phyloP scores from a whole-genome alignment of 345 rosid species.

The Corymbia maculata region DNA sequence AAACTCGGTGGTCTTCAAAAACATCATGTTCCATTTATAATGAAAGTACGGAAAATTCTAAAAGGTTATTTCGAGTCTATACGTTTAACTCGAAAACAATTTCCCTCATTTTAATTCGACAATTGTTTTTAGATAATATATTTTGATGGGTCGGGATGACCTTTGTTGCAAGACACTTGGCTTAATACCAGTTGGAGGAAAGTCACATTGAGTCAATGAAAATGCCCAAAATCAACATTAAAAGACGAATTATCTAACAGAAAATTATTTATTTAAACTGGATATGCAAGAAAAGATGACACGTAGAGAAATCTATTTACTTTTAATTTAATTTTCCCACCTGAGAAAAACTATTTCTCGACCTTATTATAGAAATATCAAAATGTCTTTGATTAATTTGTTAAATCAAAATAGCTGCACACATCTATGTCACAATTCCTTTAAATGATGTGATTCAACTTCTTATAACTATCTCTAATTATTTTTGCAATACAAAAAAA shows the following conservation, averaged over 20 bases:
- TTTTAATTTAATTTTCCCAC: neutral
- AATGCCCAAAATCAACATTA: accelerated
- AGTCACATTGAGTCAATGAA: neutral
- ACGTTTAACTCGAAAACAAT: too few species aligned
- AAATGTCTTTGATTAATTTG: neutral
- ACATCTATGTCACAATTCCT: neutral
- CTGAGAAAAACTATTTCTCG: neutral
- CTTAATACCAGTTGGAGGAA: neutral
- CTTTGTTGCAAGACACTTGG: neutral
- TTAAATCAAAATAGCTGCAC: neutral
- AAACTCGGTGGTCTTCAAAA: too few species aligned
- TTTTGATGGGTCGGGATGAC: neutral
- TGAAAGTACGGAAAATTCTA: too few species aligned
- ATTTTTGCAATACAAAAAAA: neutral
- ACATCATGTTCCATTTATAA: too few species aligned
- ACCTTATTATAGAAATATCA: neutral
- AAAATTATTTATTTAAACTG: neutral
- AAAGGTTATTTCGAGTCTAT: too few species aligned
- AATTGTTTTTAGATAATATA: neutral
- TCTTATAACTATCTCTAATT: neutral
- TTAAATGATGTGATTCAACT: neutral
- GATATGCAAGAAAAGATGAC: neutral
- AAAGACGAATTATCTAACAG: neutral
- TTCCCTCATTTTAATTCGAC: too few species aligned
- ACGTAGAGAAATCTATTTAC: neutral